These are phyloP conservation scores for Conticribra weissflogii DNA, from an alignment of 108 stramenopile genomes.

Conservation along the genomic window DNA sequence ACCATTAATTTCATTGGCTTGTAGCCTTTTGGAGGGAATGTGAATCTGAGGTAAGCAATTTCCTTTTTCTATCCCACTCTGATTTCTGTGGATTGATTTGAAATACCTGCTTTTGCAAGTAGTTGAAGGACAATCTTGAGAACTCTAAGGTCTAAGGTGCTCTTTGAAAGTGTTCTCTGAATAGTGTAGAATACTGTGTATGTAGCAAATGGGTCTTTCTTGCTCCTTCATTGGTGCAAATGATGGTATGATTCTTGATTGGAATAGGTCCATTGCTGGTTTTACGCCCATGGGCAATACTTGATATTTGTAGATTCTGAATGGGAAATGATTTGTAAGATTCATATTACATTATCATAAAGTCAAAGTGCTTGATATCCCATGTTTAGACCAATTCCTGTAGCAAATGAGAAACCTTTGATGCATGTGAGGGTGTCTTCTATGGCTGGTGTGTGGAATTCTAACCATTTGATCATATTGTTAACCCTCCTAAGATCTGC, in stretches of 20 bases:
- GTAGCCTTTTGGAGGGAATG: too few species aligned
- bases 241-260: slow-evolving; percentile 4
- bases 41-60: too few species aligned
- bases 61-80: too few species aligned
- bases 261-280: not conserved
- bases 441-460: not conserved
- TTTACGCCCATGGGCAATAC: too few species aligned
- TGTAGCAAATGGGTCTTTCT: slow-evolving; percentile 2
- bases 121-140: not conserved
- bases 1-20: not conserved
- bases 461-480: not conserved
- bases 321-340: slow-evolving; percentile 10
- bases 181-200: slow-evolving; percentile 11
- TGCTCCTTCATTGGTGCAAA: slow-evolving; percentile 6
- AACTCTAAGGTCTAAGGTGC: not conserved
- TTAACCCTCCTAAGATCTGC: slow-evolving; percentile 15
- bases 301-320: too few species aligned
- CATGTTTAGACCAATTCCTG: slow-evolving; percentile 15
- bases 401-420: not conserved
- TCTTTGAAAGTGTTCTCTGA: too few species aligned
- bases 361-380: too few species aligned
- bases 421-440: slow-evolving; percentile 7
- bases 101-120: not conserved
- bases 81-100: not conserved
- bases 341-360: not conserved